phyloP scores from a whole-genome alignment of 441 rosid genomes.

The Bruguiera hainesii region DNA sequence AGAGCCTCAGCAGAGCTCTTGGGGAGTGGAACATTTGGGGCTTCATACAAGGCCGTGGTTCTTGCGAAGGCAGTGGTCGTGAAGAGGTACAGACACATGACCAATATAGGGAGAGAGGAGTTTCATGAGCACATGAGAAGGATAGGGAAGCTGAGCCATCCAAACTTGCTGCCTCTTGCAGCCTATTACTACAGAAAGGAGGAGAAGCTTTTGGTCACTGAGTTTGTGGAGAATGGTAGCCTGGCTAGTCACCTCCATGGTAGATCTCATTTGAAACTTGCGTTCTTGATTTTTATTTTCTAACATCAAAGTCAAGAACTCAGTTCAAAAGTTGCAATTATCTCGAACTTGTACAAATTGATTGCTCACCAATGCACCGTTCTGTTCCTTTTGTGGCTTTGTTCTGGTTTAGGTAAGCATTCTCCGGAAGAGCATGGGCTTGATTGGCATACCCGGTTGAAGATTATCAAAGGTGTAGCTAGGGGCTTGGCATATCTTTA shows the following conservation, averaged over 20 bases:
- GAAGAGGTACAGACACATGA: slow-evolving; percentile 89
- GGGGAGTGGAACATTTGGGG: slow-evolving; percentile 95
- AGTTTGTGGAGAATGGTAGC: slow-evolving; percentile 59
- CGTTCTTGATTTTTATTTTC: not conserved
- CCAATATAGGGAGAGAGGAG: slow-evolving; percentile 67
- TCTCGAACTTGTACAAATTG: no score
- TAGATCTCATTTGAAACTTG: slow-evolving; percentile 18
- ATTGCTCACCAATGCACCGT: no score
- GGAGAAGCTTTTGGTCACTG: slow-evolving; percentile 84
- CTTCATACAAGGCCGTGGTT: slow-evolving; percentile 73
- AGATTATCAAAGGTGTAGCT: slow-evolving; percentile 69
- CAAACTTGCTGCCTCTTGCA: slow-evolving; percentile 57
- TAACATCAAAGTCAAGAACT: not conserved
- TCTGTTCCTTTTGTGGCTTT: not conserved
- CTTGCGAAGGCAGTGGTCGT: slow-evolving; percentile 56
- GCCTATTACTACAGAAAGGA: slow-evolving; percentile 88
- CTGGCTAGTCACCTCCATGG: slow-evolving; percentile 86
- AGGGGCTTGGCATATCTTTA: slow-evolving; percentile 70
- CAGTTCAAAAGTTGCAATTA: not conserved
- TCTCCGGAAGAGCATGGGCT: slow-evolving; percentile 47
- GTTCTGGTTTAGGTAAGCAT: slow-evolving; percentile 50
- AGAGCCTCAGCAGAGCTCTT: slow-evolving; percentile 87
- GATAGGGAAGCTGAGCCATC: slow-evolving; percentile 68
- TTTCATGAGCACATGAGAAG: slow-evolving; percentile 81
- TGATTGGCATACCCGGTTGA: slow-evolving; percentile 68